Evolutionary conservation across 331 rosid genomes (phyloP), one percentile per base, ranked within the genome.

Genomic region (Ulmus americana): DNA sequence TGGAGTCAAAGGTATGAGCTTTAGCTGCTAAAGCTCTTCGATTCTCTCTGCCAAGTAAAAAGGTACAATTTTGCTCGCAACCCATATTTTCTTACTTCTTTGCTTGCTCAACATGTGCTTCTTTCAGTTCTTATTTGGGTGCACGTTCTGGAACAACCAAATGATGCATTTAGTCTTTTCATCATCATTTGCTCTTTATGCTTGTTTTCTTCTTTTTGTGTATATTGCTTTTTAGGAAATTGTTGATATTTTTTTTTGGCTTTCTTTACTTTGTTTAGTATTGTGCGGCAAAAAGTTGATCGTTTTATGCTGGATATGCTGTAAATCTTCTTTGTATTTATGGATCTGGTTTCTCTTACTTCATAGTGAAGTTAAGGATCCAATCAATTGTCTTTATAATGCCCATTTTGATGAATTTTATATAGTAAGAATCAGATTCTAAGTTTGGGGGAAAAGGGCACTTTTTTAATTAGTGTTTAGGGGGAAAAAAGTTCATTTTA

Each of bases 261-360:
- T 28, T 2, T 28, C 35, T 28, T 28, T 3, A 14, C 15, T 41
- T 11, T 22, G 8, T 6, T 50, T 51, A 56, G 28, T 44, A 7
- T 59, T 57, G 13, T 57, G 3, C 10, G 10, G 64, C 45, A 50
- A 42, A 38, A 14, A 0, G 39, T 41, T 46, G 13, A 56, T 48
- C 28, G 48, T 44, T 44, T 40, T 10, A n/a, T 44, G 9, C 13
- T 38, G 10, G 10, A 22, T 10, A n/a, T 44, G 9, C 13, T 38
- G 5, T 11, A 22, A 5, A 55, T 41, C 28, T 12, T 35, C 59
- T 10, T 40, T 8, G 42, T 52, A 45, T 38, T 51, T 59, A 39
- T 72, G 18, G 48, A 72, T 65, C 77, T 72, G 74, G 13, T 41
- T 8, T 67, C 57, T 16, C 53, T 54, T 5, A 61, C 50, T 45